phyloP scores from a whole-genome alignment of 2,329 filamentous ascomycete species.

The Dichotomopilus funicola region DNA sequence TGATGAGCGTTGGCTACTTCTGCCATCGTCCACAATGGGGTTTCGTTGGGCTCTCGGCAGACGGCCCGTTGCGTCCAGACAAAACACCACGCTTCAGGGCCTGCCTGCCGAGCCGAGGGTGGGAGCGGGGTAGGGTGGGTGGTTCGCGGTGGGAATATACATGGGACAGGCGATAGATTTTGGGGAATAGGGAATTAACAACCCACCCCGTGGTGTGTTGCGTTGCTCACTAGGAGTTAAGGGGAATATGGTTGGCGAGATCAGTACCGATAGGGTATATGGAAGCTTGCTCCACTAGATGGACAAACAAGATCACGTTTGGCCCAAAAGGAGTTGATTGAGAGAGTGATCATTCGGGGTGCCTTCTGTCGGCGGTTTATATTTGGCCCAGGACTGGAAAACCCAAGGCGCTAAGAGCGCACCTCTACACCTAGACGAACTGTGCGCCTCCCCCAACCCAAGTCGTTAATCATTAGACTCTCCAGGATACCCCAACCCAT shows the following conservation, averaged over 20 bases:
- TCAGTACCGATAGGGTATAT: slow-evolving; percentile 1
- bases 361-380: too few species aligned
- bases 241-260: not conserved
- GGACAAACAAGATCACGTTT: not conserved
- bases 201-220: not conserved
- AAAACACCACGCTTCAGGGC: not conserved
- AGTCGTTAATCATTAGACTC: too few species aligned
- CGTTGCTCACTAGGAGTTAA: not conserved
- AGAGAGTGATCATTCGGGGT: not conserved
- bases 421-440: too few species aligned
- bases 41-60: not conserved
- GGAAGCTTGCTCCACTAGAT: slow-evolving; percentile 4
- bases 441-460: too few species aligned
- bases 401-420: too few species aligned
- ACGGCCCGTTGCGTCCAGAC: not conserved
- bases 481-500: too few species aligned
- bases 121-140: not conserved
- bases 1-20: not conserved
- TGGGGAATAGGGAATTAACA: too few species aligned
- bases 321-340: not conserved
- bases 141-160: not conserved
- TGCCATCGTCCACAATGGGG: not conserved
- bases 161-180: too few species aligned
- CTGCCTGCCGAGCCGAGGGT: not conserved
- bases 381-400: too few species aligned